These are phyloP conservation scores for Triticum timopheevii DNA, from an alignment of 176 grass and related monocot genomes.

Conservation along the genomic window DNA sequence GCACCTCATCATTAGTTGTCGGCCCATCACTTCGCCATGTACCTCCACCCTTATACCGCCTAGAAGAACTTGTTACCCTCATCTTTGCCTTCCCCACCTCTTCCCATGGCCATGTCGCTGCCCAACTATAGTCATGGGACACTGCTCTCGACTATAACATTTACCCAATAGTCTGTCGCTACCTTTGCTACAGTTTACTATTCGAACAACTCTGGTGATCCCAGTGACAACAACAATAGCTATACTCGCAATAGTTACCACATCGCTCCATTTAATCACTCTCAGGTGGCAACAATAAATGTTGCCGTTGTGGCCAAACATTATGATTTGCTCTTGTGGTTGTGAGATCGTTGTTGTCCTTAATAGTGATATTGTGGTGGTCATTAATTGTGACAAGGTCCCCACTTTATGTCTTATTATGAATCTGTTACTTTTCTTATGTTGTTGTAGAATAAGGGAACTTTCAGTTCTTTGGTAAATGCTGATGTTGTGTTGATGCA, in stretches of 20 bases:
- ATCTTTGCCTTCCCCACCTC: slow-evolving; percentile 20
- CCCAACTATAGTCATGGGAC: slow-evolving; percentile 12
- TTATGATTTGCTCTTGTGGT: too few species aligned
- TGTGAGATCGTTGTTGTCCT: too few species aligned
- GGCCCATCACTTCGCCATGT: background rate
- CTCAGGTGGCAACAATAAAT: too few species aligned
- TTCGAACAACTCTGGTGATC: slow-evolving; percentile 38
- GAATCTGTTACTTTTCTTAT: background rate
- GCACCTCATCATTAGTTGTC: background rate
- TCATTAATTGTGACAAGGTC: too few species aligned
- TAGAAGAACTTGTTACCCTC: slow-evolving; percentile 27
- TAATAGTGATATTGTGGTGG: too few species aligned
- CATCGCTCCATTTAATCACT: too few species aligned
- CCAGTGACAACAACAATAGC: background rate
- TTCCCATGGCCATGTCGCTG: slow-evolving; percentile 32
- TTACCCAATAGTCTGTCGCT: slow-evolving; percentile 30
- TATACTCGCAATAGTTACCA: too few species aligned
- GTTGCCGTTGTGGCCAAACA: too few species aligned
- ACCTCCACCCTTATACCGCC: background rate
- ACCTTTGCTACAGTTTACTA: slow-evolving; percentile 32
- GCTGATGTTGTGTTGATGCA: background rate
- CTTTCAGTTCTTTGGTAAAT: background rate
- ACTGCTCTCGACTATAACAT: background rate
- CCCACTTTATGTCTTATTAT: too few species aligned
- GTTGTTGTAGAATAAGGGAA: background rate